phyloP scores from a whole-genome alignment of 2,329 filamentous ascomycete genomes.

The Aspergillus sp. region DNA sequence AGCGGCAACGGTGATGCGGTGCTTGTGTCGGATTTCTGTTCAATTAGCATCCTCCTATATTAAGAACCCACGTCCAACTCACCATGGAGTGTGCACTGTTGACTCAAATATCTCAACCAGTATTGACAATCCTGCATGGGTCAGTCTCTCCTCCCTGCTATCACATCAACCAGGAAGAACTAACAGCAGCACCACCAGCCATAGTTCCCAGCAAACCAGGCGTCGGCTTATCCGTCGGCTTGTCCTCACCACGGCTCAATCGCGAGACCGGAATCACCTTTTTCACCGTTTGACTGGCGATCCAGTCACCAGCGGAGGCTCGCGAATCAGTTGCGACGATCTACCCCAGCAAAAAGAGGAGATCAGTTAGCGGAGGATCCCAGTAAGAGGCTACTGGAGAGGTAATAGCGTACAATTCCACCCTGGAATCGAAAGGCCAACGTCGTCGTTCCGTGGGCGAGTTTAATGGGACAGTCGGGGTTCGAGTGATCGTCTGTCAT shows the following conservation, averaged over 20 bases:
- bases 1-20: slow-evolving; percentile 92
- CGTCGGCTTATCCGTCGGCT: slow-evolving; percentile 24
- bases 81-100: slow-evolving; percentile 95
- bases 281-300: slow-evolving; percentile 98
- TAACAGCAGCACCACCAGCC: slow-evolving; percentile 88
- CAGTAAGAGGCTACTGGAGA: not conserved
- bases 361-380: no score
- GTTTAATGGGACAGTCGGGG: slow-evolving; percentile 96
- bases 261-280: slow-evolving; percentile 68
- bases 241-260: slow-evolving; percentile 33
- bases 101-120: slow-evolving; percentile 97
- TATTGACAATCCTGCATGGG: slow-evolving; percentile 83
- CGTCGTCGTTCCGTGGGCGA: slow-evolving; percentile 96
- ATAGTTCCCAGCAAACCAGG: slow-evolving; percentile 77
- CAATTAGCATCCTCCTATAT: not conserved
- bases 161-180: slow-evolving; percentile 19
- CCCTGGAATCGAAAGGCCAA: slow-evolving; percentile 97
- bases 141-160: not conserved
- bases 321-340: slow-evolving; percentile 97
- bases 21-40: slow-evolving; percentile 86
- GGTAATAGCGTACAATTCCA: slow-evolving; percentile 55
- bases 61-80: slow-evolving; percentile 5
- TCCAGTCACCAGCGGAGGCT: slow-evolving; percentile 97
- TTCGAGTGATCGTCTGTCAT: slow-evolving; percentile 97
- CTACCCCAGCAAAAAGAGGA: slow-evolving; percentile 10